These are phyloP conservation scores for Leccinellum albellum DNA, from an alignment of 768 basidiomycete species.

Conservation along the genomic window DNA sequence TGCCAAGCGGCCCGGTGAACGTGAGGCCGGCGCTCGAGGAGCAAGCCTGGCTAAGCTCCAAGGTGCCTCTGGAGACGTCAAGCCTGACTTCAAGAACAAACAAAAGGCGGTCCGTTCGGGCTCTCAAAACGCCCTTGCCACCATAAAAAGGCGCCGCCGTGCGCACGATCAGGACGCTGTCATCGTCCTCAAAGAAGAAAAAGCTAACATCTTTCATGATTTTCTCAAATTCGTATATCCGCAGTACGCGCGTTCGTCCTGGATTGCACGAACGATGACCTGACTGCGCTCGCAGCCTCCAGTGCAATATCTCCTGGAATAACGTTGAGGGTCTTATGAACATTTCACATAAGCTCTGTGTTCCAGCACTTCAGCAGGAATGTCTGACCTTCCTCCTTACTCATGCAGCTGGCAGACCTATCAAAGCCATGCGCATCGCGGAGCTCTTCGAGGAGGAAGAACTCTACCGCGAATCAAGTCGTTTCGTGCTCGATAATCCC, in stretches of 20 bases:
- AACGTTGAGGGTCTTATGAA: conserved; percentile 92
- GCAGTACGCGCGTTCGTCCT: conserved; percentile 52
- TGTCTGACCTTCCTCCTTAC: conserved; percentile 87
- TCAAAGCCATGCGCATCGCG: conserved; percentile 90
- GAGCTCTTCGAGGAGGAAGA: conserved; percentile 90
- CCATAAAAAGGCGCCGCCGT: conserved; percentile 40
- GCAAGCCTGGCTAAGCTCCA: conserved; percentile 62
- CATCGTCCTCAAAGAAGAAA: conserved; percentile 88
- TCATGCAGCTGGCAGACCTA: conserved; percentile 88
- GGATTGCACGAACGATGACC: not conserved
- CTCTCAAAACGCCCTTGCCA: conserved; percentile 37
- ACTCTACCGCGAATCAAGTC: conserved; percentile 83
- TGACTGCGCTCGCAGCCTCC: conserved; percentile 48
- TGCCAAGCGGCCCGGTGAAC: conserved; percentile 11
- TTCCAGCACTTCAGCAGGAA: conserved; percentile 73
- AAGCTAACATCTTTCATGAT: conserved; percentile 86
- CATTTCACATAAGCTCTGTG: conserved; percentile 84
- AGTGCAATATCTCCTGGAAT: conserved; percentile 93
- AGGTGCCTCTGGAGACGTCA: conserved; percentile 22
- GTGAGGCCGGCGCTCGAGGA: conserved; percentile 41
- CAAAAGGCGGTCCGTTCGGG: conserved; percentile 11
- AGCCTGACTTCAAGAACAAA: conserved; percentile 26
- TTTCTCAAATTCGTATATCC: conserved; percentile 93
- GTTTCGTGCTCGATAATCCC: conserved; percentile 90
- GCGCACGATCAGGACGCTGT: conserved; percentile 68